Conservation (phyloP, 495 filamentous ascomycete species). For the Cercophora sp. region DNA sequence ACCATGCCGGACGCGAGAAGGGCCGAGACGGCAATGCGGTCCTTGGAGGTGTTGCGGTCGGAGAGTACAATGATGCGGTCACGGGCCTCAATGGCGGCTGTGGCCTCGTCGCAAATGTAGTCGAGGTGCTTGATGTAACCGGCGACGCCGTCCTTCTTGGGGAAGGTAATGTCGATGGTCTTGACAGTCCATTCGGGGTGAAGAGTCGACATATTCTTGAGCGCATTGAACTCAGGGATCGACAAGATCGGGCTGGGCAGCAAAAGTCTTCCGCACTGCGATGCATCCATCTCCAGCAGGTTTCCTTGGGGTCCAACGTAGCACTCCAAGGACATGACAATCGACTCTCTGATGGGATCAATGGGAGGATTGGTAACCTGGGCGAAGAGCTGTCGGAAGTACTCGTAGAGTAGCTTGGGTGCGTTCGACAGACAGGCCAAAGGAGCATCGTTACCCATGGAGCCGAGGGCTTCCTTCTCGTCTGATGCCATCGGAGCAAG, state of each 20-base stretch:
- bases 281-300: slow-evolving; percentile 87
- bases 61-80: slow-evolving; percentile 89
- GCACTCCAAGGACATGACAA: slow-evolving; percentile 98
- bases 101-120: slow-evolving; percentile 81
- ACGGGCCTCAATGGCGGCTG: slow-evolving; percentile 75
- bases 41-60: slow-evolving; percentile 79
- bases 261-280: slow-evolving; percentile 82
- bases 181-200: slow-evolving; percentile 85
- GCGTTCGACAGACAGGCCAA: slow-evolving; percentile 86
- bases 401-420: slow-evolving; percentile 91
- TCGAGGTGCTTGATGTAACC: slow-evolving; percentile 91
- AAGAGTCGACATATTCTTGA: slow-evolving; percentile 72
- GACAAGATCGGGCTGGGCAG: slow-evolving; percentile 90
- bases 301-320: slow-evolving; percentile 98
- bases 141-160: slow-evolving; percentile 75
- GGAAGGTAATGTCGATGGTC: slow-evolving; percentile 95
- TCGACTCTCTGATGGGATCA: slow-evolving; percentile 96
- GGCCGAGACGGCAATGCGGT: slow-evolving; percentile 83
- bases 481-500: slow-evolving; percentile 97
- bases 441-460: slow-evolving; percentile 98
- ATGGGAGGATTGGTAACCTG: slow-evolving; percentile 99
- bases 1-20: slow-evolving; percentile 91
- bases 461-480: slow-evolving; percentile 98
- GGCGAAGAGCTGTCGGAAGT: slow-evolving; percentile 98
- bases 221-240: slow-evolving; percentile 84